A percentile compares a stretch with the other conserved stretches of the same genome.
Conservation (phyloP, 1,284 basidiomycete species). For the Microbotryum violaceum region DNA sequence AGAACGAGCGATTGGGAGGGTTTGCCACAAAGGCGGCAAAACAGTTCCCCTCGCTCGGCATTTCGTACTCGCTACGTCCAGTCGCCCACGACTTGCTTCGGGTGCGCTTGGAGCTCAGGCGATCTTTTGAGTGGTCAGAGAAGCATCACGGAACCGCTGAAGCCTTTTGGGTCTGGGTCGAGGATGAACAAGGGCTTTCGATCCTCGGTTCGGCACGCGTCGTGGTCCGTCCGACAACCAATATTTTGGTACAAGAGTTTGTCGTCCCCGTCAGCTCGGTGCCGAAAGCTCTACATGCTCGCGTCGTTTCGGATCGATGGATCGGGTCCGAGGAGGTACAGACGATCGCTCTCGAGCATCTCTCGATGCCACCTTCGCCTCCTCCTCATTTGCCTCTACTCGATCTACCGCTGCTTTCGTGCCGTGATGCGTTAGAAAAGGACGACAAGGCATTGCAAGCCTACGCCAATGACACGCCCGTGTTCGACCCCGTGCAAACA, state of each 20-base stretch:
- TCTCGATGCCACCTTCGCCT: conserved; percentile 68
- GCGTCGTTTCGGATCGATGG: conserved; percentile 87
- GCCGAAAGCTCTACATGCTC: conserved; percentile 57
- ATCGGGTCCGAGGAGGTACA: conserved; percentile 78
- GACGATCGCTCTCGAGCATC: conserved; percentile 55
- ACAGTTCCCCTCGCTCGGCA: conserved; percentile 71
- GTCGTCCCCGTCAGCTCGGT: conserved; percentile 62
- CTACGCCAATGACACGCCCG: conserved; percentile 34
- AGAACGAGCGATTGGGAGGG: conserved; percentile 77
- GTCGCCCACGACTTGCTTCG: conserved; percentile 76
- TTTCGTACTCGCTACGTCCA: conserved; percentile 64
- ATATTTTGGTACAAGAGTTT: conserved; percentile 62
- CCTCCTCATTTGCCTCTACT: conserved; percentile 61
- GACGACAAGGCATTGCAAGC: conserved; percentile 14
- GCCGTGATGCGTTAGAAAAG: conserved; percentile 42
- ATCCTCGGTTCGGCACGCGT: conserved; percentile 79
- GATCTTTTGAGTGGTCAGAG: conserved; percentile 75
- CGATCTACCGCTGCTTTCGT: conserved; percentile 70
- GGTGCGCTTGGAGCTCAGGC: conserved; percentile 53
- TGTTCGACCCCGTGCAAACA: conserved; percentile 74
- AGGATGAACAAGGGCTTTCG: conserved; percentile 65
- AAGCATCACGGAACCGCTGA: conserved; percentile 69
- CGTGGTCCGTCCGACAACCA: conserved; percentile 60
- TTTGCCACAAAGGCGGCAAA: conserved; percentile 73
- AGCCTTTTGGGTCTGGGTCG: conserved; percentile 94